Percentiles rank a stretch among this genome's conserved stretches.
phyloP scores from a whole-genome alignment of 768 basidiomycete genomes.

The Boletus pseudo-olivaceus region DNA sequence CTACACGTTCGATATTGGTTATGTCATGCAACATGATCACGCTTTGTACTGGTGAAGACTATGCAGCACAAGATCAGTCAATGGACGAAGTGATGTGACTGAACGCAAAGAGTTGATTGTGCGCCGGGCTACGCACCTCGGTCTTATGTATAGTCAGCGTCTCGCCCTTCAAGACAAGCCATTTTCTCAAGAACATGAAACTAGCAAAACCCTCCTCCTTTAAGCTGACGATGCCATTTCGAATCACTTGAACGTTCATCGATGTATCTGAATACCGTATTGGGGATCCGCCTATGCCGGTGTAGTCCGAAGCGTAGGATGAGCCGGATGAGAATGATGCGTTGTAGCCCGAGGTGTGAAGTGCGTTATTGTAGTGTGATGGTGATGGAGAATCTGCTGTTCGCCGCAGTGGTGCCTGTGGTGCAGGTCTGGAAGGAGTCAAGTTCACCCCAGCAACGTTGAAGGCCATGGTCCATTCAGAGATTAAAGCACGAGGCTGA shows the following conservation, averaged over 20 bases:
- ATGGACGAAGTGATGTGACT: neutral
- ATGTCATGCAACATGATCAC: conserved; percentile 73
- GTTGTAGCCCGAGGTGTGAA: conserved; percentile 56
- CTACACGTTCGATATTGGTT: conserved; percentile 83
- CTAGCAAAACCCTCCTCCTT: conserved; percentile 95
- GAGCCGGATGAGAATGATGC: conserved; percentile 57
- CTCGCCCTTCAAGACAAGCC: conserved; percentile 81
- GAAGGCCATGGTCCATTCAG: conserved; percentile 41
- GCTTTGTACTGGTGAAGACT: conserved; percentile 57
- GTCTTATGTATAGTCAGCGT: conserved; percentile 83
- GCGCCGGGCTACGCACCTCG: conserved; percentile 57
- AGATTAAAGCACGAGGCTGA: conserved; percentile 16
- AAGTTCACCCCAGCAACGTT: conserved; percentile 54
- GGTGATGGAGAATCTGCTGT: conserved; percentile 35
- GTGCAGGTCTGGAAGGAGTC: conserved; percentile 76
- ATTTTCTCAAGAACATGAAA: conserved; percentile 90
- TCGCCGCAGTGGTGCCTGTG: conserved; percentile 59
- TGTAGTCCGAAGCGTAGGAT: conserved; percentile 63
- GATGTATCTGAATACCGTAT: conserved; percentile 43
- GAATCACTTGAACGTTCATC: conserved; percentile 46
- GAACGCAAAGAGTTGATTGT: neutral
- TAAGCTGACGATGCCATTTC: conserved; percentile 73
- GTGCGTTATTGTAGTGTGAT: conserved; percentile 35
- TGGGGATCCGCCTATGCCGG: conserved; percentile 80
- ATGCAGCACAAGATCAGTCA: conserved; percentile 8